Evolutionary conservation across 73 alveolate genomes (phyloP).

Genomic region (Paramecium pentaurelia): DNA sequence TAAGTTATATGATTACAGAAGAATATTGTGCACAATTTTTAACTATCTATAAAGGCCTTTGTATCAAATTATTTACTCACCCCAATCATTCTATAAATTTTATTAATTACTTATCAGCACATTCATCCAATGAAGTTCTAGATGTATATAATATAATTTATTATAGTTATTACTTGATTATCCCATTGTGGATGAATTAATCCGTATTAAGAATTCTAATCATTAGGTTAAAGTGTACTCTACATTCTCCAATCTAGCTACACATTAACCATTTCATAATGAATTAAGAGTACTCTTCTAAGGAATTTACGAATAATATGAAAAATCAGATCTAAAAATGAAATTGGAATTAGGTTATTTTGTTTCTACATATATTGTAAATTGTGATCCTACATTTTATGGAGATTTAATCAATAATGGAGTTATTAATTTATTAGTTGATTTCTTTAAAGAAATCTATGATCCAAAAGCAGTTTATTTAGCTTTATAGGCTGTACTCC

Average conservation of each 20-base stretch:
- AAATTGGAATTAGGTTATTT: neutral
- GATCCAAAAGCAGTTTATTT: neutral
- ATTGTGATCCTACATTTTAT: neutral
- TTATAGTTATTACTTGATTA: neutral
- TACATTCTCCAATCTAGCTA: neutral
- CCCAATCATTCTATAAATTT: neutral
- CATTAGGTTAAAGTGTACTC: neutral
- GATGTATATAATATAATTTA: neutral
- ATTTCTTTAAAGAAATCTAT: neutral
- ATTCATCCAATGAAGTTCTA: neutral
- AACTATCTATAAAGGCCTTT: neutral
- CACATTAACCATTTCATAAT: neutral
- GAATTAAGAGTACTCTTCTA: neutral
- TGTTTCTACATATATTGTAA: neutral
- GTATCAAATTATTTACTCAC: neutral
- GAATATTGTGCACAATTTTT: neutral
- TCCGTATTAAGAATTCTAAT: neutral
- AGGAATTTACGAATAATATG: neutral
- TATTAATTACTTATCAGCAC: neutral
- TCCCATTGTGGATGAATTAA: neutral
- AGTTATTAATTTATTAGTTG: neutral
- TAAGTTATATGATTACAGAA: neutral
- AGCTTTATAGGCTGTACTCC: neutral
- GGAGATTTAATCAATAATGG: neutral
- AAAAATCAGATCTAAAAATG: neutral